These are phyloP conservation scores for Linum usitatissimum DNA, from an alignment of 345 rosid species.

Conservation along the genomic window DNA sequence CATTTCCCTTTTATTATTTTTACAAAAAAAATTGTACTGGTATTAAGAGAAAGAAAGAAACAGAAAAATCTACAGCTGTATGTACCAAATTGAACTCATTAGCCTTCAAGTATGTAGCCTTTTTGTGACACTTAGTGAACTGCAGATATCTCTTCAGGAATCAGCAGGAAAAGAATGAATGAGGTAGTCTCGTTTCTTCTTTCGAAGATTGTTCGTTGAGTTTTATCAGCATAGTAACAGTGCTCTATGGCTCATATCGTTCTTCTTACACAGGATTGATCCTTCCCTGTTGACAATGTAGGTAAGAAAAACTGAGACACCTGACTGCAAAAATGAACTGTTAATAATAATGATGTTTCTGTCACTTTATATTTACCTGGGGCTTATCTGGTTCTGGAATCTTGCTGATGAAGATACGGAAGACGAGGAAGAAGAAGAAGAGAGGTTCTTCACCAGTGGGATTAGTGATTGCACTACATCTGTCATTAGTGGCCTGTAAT, in stretches of 20 bases:
- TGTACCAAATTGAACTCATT: not conserved
- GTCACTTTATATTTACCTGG: conserved; percentile 5
- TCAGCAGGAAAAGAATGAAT: not conserved
- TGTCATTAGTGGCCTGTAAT: conserved; percentile 83
- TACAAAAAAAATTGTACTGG: not conserved
- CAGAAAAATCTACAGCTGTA: not conserved
- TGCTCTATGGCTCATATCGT: conserved; percentile 1
- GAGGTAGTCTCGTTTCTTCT: not conserved
- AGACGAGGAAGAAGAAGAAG: conserved; percentile 17
- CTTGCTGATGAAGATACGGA: conserved; percentile 33
- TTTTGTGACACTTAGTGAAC: too few relatives aligned
- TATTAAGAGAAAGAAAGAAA: not conserved
- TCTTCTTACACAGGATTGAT: not conserved
- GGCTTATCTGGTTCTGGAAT: conserved; percentile 24
- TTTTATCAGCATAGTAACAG: not conserved
- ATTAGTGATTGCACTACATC: conserved; percentile 88
- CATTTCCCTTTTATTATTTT: not conserved
- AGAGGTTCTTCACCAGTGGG: conserved; percentile 55
- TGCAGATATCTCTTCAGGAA: not conserved
- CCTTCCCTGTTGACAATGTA: not conserved
- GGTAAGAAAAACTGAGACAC: not conserved
- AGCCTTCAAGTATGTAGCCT: not conserved
- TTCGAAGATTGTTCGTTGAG: not conserved
- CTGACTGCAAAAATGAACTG: not conserved
- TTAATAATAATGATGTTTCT: conserved; percentile 1